A percentile compares a stretch with the other conserved stretches of the same genome.
These are phyloP conservation scores for Ambrosiella beaveri DNA, from an alignment of 2,329 filamentous ascomycete species.

Conservation along the genomic window DNA sequence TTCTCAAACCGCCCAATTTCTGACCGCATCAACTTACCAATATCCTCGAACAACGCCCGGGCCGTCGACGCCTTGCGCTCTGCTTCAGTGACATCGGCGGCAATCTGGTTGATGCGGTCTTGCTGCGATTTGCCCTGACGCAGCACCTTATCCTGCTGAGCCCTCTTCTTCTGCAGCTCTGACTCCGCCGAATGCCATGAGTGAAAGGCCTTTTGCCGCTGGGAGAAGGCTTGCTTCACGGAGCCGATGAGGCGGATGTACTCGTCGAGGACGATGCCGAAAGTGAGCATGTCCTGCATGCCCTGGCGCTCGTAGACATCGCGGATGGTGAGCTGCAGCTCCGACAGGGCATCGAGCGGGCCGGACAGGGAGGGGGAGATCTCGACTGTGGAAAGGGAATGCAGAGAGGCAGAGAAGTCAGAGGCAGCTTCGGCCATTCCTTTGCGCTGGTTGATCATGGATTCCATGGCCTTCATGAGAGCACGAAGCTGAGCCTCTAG, in stretches of 20 bases:
- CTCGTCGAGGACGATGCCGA: constrained; percentile 95
- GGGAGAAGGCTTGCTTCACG: constrained; percentile 80
- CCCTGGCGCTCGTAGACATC: constrained; percentile 95
- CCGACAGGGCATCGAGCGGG: constrained; percentile 78
- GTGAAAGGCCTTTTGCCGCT: constrained; percentile 90
- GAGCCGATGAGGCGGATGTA: constrained; percentile 93
- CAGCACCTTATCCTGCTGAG: constrained; percentile 83
- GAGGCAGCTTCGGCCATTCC: constrained; percentile 82
- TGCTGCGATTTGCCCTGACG: constrained; percentile 91
- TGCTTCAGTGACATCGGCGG: constrained; percentile 84
- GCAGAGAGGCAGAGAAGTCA: constrained; percentile 86
- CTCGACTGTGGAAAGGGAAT: constrained; percentile 81
- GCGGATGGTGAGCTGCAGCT: constrained; percentile 81
- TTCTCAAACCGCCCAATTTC: constrained; percentile 89
- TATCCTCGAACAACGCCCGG: constrained; percentile 82
- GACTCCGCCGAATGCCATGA: constrained; percentile 84
- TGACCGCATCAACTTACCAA: constrained; percentile 79
- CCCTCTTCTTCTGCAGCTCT: constrained; percentile 77
- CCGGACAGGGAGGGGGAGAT: constrained; percentile 75
- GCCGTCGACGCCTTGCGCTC: constrained; percentile 87
- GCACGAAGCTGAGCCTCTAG: constrained; percentile 82
- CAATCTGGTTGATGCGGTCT: constrained; percentile 80
- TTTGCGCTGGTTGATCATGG: constrained; percentile 80
- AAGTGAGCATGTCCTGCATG: constrained; percentile 86
- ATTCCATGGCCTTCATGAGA: constrained; percentile 83